Base-by-base conservation (phyloP, 768 basidiomycete genomes). In the Collybia mongolica region DNA sequence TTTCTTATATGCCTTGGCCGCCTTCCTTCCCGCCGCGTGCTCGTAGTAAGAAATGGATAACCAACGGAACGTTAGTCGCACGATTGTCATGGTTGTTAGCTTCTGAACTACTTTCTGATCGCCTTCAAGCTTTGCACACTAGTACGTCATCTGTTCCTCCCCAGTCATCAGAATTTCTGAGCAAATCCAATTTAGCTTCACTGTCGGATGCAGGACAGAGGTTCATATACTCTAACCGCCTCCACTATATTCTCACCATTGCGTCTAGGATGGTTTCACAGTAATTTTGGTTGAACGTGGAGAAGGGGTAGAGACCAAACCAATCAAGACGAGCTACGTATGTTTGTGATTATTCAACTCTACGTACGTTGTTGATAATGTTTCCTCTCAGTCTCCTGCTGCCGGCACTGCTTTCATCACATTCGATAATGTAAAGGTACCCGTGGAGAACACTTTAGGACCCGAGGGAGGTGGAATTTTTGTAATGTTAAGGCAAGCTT, bases 251-350 rank as follows among this genome's bases (percentile, higher is more conserved):
- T 32, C 32, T 50, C 45, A 28, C 49, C 18, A 29, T 45, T 8
- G 28, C 3, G 41, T 26, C 14, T 44, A 75, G 65, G 76, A 79
- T 42, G 88, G 90, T 8, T 81, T 95, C 52, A 90, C 93, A 18
- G 88, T 92, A 48, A 87, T 97, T 55, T 76, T 95, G 14, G 83
- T 97, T 4, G 90, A 93, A 60, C 82, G 92, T 15, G 75, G 77
- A 6, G 88, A 89, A 53, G 89, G 90, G 41, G 81, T 95, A 14
- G 85, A 91, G 66, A 94, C 93, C 1, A 88, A 84, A 61, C 69
- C 80, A 6, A 95, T 95, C 72, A 91, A 92, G 73, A 94, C 93
- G 2, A 82, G 51, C 61, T 76, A 74, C 18, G 74, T 74, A 50
- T 22, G 55, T 54, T n/a, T 12, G 22, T 3, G 41, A 43, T 20